Evolutionary conservation across 495 filamentous ascomycete genomes (phyloP).

Genomic region (Cladorrhinum samala): DNA sequence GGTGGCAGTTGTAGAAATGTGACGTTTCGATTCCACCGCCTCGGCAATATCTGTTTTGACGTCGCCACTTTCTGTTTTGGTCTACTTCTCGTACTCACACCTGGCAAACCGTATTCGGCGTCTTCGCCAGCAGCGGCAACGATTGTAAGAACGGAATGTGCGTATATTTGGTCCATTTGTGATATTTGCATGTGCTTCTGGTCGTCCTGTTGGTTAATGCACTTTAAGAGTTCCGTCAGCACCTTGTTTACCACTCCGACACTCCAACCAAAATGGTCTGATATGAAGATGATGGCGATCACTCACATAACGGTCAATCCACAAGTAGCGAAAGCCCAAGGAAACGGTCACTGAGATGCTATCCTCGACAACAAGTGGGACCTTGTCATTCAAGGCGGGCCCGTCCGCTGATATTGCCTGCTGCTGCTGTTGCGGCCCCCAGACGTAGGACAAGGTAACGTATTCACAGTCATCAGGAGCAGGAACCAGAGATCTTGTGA

Average conservation of each 20-base stretch:
- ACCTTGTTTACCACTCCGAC: neutral
- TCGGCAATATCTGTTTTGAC: no score
- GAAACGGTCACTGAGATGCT: slow-evolving; percentile 17
- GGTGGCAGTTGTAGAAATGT: neutral
- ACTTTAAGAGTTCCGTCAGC: slow-evolving; percentile 3
- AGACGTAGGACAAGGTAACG: neutral
- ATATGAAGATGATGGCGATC: neutral
- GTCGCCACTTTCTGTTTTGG: neutral
- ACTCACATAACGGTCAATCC: slow-evolving; percentile 21
- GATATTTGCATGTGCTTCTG: slow-evolving; percentile 21
- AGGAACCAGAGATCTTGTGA: neutral
- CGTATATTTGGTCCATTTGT: slow-evolving; percentile 29
- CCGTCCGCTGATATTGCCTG: neutral
- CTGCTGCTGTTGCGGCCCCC: no score
- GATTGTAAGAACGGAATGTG: slow-evolving; percentile 20
- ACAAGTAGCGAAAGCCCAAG: slow-evolving; percentile 23
- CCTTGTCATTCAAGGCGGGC: neutral
- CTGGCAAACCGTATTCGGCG: slow-evolving; percentile 25
- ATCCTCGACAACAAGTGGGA: slow-evolving; percentile 20
- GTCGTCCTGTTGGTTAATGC: slow-evolving; percentile 14
- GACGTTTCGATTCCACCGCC: no score
- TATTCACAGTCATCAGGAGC: neutral
- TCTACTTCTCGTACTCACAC: slow-evolving; percentile 9
- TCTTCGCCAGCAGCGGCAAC: slow-evolving; percentile 27
- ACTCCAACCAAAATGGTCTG: no score